Base-by-base conservation (phyloP, 2,329 filamentous ascomycete species). In the Trichoderma sp. region DNA sequence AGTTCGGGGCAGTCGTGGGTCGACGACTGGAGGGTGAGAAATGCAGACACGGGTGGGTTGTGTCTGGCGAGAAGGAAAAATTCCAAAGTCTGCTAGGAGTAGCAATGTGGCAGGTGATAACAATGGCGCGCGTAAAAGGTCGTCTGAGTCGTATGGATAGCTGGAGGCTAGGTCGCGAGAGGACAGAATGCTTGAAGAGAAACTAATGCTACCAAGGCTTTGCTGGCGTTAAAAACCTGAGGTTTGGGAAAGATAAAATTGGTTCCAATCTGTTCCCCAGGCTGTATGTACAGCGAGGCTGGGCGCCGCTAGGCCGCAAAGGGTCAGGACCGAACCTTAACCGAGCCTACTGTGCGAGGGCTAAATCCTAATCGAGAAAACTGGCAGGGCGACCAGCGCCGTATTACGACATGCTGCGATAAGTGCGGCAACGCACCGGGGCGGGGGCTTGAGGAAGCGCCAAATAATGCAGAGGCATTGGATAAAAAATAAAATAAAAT, bases 201-300 rank as follows among this genome's bases (percentile, higher is more conserved):
- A 76, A 67, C 72, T 75, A 71, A 65, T 33, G 71, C 69, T 75
- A 68, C 69, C 69, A 73, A 60, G 63, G 69, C 69, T 71, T 75
- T 73, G 77, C 74, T 77, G 80, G 80, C 77, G 77, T 78, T 78
- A 81, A 83, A 84, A 83, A 80, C 82, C 81, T 81, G 78, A 82
- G 79, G 80, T 82, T 81, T 78, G 73, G 78, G 78, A 77, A 79
- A 79, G 78, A 77, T 78, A 78, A 83, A 82, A 80, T 81, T 82
- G 81, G 76, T 77, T 77, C 68, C 74, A 66, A 76, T 76, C 76
- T 72, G 75, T 76, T 74, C 75, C 77, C 77, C 76, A 71, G 78
- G 66, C 72, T 74, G 53, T 65, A 64, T 64, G 72, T 21, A 69
- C 75, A 62, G 66, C 69, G 69, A 75, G 50, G 75, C 72, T 75